Evolutionary conservation across 1,284 basidiomycete species (phyloP).

Genomic region (Amylostereum chailletii): DNA sequence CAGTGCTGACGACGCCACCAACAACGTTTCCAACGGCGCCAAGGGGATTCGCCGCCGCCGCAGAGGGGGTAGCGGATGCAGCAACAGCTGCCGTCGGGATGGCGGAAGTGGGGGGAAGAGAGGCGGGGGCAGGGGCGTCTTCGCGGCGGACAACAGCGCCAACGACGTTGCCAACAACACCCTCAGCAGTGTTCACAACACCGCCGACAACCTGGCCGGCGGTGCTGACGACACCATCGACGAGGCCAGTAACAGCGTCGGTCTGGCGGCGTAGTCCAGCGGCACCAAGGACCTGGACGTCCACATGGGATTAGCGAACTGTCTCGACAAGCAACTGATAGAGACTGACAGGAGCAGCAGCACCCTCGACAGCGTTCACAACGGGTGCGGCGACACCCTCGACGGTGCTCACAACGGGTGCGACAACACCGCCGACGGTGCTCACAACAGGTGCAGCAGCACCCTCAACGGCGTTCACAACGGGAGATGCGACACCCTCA

Average conservation of each 20-base stretch:
- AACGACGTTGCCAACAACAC: slow-evolving; percentile 1
- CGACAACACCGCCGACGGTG: not conserved
- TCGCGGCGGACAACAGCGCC: not conserved
- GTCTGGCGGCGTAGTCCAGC: too few relatives aligned
- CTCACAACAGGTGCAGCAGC: not conserved
- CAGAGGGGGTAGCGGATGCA: too few relatives aligned
- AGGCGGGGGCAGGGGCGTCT: not conserved
- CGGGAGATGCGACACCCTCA: not conserved
- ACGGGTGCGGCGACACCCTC: not conserved
- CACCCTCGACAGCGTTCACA: too few relatives aligned
- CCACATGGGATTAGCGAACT: too few relatives aligned
- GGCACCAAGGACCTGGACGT: too few relatives aligned
- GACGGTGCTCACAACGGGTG: not conserved
- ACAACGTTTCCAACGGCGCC: not conserved
- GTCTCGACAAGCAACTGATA: too few relatives aligned
- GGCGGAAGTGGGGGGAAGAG: too few relatives aligned
- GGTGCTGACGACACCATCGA: not conserved
- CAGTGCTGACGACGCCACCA: not conserved
- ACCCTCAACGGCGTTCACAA: not conserved
- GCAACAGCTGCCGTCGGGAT: too few relatives aligned
- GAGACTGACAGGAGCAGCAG: too few relatives aligned
- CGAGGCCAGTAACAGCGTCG: not conserved
- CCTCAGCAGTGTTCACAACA: not conserved
- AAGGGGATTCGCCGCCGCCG: not conserved
- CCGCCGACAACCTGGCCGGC: not conserved